Base-by-base conservation (phyloP, 2,329 filamentous ascomycete genomes). In the Penicillium sp. region DNA sequence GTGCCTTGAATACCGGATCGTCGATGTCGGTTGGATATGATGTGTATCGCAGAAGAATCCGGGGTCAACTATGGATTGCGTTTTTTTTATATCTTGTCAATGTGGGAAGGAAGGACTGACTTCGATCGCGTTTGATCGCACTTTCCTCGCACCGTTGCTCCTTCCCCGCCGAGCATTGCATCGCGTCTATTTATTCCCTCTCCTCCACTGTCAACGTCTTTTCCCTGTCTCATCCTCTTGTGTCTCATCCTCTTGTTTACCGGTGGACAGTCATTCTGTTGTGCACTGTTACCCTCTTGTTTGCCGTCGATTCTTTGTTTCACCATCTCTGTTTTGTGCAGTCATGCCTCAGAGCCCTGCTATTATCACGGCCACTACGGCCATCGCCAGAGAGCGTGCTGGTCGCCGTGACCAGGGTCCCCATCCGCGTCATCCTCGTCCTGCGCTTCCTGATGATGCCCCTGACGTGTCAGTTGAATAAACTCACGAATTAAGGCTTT, bases 381-480 rank as follows among this genome's bases (percentile, higher is more conserved):
- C 57, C 8, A 54, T 65, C 7, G 63, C 63, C 39, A 53, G 48
- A 19, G 58, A 59, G n/a, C 55, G 55, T 44, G 61, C 58, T 56
- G 61, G 63, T 25, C 55, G 45, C n/a, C 57, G 53, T 15, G 39
- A n/a, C 11, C 34, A 6, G 1, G 23, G 48, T 11, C 55, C 44
- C 34, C 19, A 53, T 4, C n/a, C 50, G 16, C 61, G 54, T 13
- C 47, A 52, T 8, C 36, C 27, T 8, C 48, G 48, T 7, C 48
- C 51, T 25, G 13, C 15, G 5, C n/a, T 57, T n/a, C 47, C 50
- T 10, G 60, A 63, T 29, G 55, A 64, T 47, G 57, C 52, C 25
- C 61, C 55, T 21, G 57, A 63, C 34, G 52, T 60, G 64, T 64
- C 57, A 70, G 60, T 68, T 39, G 41, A 13, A 48, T 19, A 1